phyloP scores from a whole-genome alignment of 176 grass and related monocot species.

The Avena insularis region DNA sequence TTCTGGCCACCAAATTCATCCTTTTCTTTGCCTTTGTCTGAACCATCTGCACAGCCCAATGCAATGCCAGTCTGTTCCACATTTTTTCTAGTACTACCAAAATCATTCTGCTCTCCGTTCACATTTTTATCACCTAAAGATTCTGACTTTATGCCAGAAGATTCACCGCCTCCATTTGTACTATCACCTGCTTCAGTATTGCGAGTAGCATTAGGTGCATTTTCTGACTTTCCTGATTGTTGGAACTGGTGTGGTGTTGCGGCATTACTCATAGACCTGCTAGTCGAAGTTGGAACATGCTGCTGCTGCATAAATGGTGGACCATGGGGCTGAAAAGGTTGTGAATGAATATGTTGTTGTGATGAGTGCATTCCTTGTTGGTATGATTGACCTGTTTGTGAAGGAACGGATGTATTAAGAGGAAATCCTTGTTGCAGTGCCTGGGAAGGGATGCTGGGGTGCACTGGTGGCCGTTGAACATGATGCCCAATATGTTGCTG shows the following conservation, averaged over 20 bases:
- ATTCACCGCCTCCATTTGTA: slow-evolving; percentile 40
- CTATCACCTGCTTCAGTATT: slow-evolving; percentile 33
- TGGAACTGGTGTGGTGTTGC: slow-evolving; percentile 58
- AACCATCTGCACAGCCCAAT: slow-evolving; percentile 38
- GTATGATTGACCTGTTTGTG: slow-evolving; percentile 56
- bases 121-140: slow-evolving; percentile 39
- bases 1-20: slow-evolving; percentile 40
- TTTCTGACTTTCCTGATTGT: slow-evolving; percentile 47
- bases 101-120: slow-evolving; percentile 45
- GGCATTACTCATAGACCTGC: slow-evolving; percentile 46
- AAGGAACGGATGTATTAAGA: slow-evolving; percentile 37
- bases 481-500: slow-evolving; percentile 61
- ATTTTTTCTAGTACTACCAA: slow-evolving; percentile 46
- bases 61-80: slow-evolving; percentile 22
- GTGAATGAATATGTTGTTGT: slow-evolving; percentile 55
- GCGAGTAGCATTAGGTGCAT: slow-evolving; percentile 39
- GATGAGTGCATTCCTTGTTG: slow-evolving; percentile 58
- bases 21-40: slow-evolving; percentile 22
- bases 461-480: slow-evolving; percentile 41
- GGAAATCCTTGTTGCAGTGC: slow-evolving; percentile 56
- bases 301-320: slow-evolving; percentile 51
- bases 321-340: slow-evolving; percentile 48
- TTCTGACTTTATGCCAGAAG: slow-evolving; percentile 34
- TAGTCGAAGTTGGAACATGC: slow-evolving; percentile 47
- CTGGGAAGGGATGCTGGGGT: slow-evolving; percentile 58